Evolutionary conservation across 1,284 basidiomycete genomes (phyloP).

Genomic region (Naganishia liquefaciens): DNA sequence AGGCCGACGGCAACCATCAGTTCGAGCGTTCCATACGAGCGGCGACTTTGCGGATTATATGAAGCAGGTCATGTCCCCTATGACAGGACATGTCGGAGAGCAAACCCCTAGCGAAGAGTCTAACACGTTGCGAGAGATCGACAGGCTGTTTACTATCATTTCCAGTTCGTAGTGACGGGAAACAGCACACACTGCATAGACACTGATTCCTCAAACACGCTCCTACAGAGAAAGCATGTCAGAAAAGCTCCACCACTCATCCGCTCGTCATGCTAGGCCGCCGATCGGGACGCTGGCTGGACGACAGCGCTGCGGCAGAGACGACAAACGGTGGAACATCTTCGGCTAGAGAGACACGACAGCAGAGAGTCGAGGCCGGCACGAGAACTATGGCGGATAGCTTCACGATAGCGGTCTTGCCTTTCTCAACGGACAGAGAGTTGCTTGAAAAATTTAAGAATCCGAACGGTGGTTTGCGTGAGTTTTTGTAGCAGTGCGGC

Average conservation of each 20-base stretch:
- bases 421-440: slow-evolving; percentile 45
- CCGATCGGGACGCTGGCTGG: slow-evolving; percentile 45
- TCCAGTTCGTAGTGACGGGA: slow-evolving; percentile 40
- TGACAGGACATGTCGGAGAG: slow-evolving; percentile 18
- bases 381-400: slow-evolving; percentile 52
- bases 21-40: slow-evolving; percentile 9
- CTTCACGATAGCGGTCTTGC: slow-evolving; percentile 51
- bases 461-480: slow-evolving; percentile 51
- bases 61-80: slow-evolving; percentile 25
- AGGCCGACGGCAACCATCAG: neutral
- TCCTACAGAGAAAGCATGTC: slow-evolving; percentile 4
- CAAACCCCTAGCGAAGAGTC: slow-evolving; percentile 25
- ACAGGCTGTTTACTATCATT: slow-evolving; percentile 48
- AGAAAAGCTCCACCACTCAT: slow-evolving; percentile 40
- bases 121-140: slow-evolving; percentile 47
- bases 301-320: slow-evolving; percentile 36
- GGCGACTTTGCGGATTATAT: slow-evolving; percentile 19
- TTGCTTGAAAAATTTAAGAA: slow-evolving; percentile 52
- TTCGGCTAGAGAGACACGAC: slow-evolving; percentile 30
- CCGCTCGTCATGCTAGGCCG: slow-evolving; percentile 50
- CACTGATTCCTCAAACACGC: neutral
- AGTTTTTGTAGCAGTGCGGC: slow-evolving; percentile 30
- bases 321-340: slow-evolving; percentile 9
- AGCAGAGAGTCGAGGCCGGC: slow-evolving; percentile 38
- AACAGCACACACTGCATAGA: neutral